These are phyloP conservation scores for Symbiodinium pilosum DNA, from an alignment of 73 alveolate genomes.

Conservation along the genomic window DNA sequence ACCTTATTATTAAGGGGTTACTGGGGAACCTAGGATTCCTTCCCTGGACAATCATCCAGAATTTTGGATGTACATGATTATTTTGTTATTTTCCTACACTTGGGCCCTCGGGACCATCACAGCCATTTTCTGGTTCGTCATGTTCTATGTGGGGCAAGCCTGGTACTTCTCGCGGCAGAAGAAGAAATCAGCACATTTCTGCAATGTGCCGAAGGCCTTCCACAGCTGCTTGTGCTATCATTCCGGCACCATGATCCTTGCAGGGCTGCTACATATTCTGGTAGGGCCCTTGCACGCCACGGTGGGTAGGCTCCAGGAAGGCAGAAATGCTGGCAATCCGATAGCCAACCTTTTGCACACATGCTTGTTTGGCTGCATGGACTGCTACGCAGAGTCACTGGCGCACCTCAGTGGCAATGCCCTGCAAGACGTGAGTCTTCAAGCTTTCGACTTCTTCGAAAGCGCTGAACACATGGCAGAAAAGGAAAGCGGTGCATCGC, in stretches of 20 bases:
- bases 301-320: not conserved
- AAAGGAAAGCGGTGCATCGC: not conserved
- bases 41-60: not conserved
- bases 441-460: not conserved
- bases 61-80: not conserved
- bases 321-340: not conserved
- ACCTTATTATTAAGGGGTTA: no score
- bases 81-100: not conserved
- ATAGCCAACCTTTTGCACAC: not conserved
- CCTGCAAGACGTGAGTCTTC: not conserved
- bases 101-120: not conserved
- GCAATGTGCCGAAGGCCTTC: not conserved
- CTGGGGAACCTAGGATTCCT: no score
- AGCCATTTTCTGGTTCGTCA: not conserved
- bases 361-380: not conserved
- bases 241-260: not conserved
- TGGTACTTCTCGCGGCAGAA: not conserved
- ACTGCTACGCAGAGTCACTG: not conserved
- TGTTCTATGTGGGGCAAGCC: not conserved
- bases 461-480: not conserved
- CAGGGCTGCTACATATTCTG: not conserved
- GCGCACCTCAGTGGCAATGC: not conserved
- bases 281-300: conserved; percentile 1
- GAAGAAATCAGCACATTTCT: not conserved
- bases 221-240: not conserved